These are phyloP conservation scores for Orbilia ellipsospora DNA, from an alignment of 2,329 filamentous ascomycete species.

Conservation along the genomic window DNA sequence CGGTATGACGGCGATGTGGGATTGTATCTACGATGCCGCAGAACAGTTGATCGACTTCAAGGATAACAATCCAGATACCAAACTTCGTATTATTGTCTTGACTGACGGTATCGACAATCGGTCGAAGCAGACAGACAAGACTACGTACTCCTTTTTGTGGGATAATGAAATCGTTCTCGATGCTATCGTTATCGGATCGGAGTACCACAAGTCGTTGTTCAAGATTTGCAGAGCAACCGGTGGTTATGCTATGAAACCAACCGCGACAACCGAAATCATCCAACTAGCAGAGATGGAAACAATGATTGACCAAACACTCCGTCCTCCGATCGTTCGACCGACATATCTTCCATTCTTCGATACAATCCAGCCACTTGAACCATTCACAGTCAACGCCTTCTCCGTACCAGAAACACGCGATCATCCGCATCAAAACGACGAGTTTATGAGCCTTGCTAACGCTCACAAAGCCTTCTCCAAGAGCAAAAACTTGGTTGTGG, in stretches of 20 bases:
- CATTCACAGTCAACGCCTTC: constrained; percentile 49
- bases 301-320: constrained; percentile 50
- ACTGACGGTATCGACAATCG: constrained; percentile 52
- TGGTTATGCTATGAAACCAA: constrained; percentile 54
- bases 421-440: constrained; percentile 44
- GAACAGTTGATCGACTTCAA: constrained; percentile 47
- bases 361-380: constrained; percentile 40
- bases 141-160: constrained; percentile 49
- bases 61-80: constrained; percentile 51
- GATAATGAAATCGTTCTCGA: constrained; percentile 50
- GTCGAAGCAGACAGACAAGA: constrained; percentile 45
- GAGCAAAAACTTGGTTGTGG: constrained; percentile 35
- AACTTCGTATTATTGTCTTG: constrained; percentile 50
- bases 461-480: constrained; percentile 43
- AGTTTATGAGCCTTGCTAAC: constrained; percentile 52
- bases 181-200: constrained; percentile 41
- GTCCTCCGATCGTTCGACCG: constrained; percentile 27
- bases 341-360: constrained; percentile 49
- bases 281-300: constrained; percentile 53
- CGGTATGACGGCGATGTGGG: constrained; percentile 52
- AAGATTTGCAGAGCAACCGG: constrained; percentile 48
- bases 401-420: constrained; percentile 37
- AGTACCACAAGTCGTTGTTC: constrained; percentile 44
- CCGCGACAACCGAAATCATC: constrained; percentile 42
- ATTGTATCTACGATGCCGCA: constrained; percentile 50